Percentiles rank a stretch among this genome's conserved stretches.
Conservation (phyloP, 1,284 basidiomycete species). For the Rhizopogon parksii region DNA sequence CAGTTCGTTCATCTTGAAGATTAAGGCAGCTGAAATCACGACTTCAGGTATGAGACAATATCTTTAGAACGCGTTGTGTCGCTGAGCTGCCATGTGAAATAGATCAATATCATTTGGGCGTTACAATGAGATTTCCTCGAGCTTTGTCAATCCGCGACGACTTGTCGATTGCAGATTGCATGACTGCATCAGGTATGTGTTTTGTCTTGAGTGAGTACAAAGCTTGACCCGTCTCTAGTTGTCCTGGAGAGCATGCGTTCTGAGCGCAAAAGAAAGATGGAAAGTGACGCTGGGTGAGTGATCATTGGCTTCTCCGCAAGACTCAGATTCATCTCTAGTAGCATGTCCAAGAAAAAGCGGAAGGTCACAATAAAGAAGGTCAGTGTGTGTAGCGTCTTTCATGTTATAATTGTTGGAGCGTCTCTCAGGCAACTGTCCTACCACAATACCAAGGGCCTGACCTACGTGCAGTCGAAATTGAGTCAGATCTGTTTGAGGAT, state of each 20-base stretch:
- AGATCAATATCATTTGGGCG: constrained; percentile 70
- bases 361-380: constrained; percentile 55
- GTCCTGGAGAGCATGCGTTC: constrained; percentile 51
- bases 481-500: constrained; percentile 63
- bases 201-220: neutral
- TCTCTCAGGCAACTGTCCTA: constrained; percentile 49
- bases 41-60: constrained; percentile 46
- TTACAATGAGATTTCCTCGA: constrained; percentile 84
- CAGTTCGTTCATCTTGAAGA: constrained; percentile 81
- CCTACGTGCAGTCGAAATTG: constrained; percentile 49
- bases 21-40: constrained; percentile 87
- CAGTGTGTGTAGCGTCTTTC: constrained; percentile 3
- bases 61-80: neutral
- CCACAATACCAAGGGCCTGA: constrained; percentile 60
- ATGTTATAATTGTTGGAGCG: neutral
- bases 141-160: constrained; percentile 77
- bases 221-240: constrained; percentile 25
- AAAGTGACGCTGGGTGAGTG: constrained; percentile 46
- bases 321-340: constrained; percentile 21
- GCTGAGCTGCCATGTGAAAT: neutral
- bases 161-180: constrained; percentile 59
- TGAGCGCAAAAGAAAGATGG: constrained; percentile 68
- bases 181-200: constrained; percentile 54
- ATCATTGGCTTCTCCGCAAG: neutral
- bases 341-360: constrained; percentile 57